A percentile compares a stretch with the other conserved stretches of the same genome.
Conservation (phyloP, 2,329 filamentous ascomycete genomes). For the Verticillium longisporum region DNA sequence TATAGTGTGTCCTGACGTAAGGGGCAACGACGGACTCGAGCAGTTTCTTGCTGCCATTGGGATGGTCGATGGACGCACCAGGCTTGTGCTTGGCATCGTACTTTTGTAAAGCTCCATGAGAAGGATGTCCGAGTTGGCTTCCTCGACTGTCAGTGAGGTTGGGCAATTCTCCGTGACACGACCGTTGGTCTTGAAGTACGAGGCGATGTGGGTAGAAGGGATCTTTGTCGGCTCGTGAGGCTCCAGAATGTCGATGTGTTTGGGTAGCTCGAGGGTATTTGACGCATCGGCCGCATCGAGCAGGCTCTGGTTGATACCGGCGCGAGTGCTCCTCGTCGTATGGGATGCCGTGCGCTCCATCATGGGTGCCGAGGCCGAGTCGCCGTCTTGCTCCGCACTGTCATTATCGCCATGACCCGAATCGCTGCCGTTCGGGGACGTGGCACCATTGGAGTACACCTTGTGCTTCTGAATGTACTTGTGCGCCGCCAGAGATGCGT, state of each 20-base stretch:
- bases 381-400: constrained; percentile 39
- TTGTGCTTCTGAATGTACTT: constrained; percentile 55
- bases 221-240: constrained; percentile 50
- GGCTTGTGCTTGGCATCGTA: constrained; percentile 47
- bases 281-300: constrained; percentile 55
- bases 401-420: constrained; percentile 45
- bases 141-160: constrained; percentile 40
- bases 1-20: constrained; percentile 38
- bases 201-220: constrained; percentile 48
- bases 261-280: constrained; percentile 50
- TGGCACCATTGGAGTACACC: constrained; percentile 37
- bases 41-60: constrained; percentile 45
- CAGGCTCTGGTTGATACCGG: constrained; percentile 45
- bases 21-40: constrained; percentile 48
- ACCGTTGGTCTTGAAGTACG: constrained; percentile 52
- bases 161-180: constrained; percentile 50
- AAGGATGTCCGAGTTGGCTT: constrained; percentile 46
- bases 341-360: constrained; percentile 62
- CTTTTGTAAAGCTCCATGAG: constrained; percentile 53
- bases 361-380: constrained; percentile 38
- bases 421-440: constrained; percentile 46
- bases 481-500: constrained; percentile 54
- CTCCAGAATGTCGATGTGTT: constrained; percentile 50
- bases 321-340: constrained; percentile 56
- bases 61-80: constrained; percentile 48